Base-by-base conservation (phyloP, 1,284 basidiomycete species). In the Anthracocystis walkeri region DNA sequence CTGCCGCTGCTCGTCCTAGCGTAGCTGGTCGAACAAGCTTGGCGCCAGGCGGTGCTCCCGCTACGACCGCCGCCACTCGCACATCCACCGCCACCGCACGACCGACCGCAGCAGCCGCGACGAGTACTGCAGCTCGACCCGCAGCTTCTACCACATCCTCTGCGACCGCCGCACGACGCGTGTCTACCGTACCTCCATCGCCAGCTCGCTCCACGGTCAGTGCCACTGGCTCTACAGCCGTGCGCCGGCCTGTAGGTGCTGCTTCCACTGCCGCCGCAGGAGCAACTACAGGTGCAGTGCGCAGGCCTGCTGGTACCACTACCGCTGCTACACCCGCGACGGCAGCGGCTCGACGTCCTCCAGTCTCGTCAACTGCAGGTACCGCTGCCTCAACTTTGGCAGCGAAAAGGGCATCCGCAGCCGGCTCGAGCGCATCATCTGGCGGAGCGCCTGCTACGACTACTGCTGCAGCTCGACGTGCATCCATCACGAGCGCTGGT, bases 401-500 rank as follows among this genome's bases (percentile, higher is more conserved):
- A 14, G 62, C 55, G 3, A 75, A 71, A 48, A 45, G 61, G 21
- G 62, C 61, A 7, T 63, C 76, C 1, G 60, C 42, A 4, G 59
- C 72, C 6, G 68, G 58, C 3, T 70, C 76, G 2, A 66, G 58
- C 57, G 35, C 73, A 6, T 65, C 76, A 2, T 64, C 68, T 1
- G 54, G 60, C 8, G 51, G 58, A 20, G 63, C 62, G 7, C 46
- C 76, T 41, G 31, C 69, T 38, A 38, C 67, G 23, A 53, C 74
- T 21, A 46, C 62, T 10, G 61, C 68, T 18, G 57, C 60, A 8
- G 73, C 65, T 59, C 69, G 77, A 46, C 59, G 73, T 1, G 58
- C 73, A 18, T 70, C 69, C 46, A 66, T 69, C 60, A 67, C 69
- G 11, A 78, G 66, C 65, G 73, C 65, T 35, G 58, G 61, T 10